Evolutionary conservation across 2,329 filamentous ascomycete genomes (phyloP), one percentile per base, ranked within the genome.

Genomic region (Phoma herbarum): DNA sequence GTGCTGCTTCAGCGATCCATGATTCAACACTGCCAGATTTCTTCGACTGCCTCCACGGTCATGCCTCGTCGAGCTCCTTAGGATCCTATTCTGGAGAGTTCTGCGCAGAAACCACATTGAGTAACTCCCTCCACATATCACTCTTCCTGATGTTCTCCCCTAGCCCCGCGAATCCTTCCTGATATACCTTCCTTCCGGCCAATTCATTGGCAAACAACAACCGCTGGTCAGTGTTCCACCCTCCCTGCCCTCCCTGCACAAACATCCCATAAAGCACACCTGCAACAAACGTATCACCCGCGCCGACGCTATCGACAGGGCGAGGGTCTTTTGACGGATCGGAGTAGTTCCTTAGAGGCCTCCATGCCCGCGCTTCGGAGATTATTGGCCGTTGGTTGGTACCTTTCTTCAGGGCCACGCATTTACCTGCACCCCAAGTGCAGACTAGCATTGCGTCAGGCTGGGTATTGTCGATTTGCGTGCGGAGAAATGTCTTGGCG

Each of bases 251-350:
- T 9, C 75, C 65, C 62, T 82, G 82, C 69, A 80, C 84, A 56
- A 84, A 76, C 60, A 90, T 74, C 33, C 80, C 83, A 75, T 88
- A 91, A 47, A 92, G 77, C 75, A 90, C 86, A 59, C 88, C 89
- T 31, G 89, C 90, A 63, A 90, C 85, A 69, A 92, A 92, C 0
- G 90, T 91, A 70, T 92, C 90, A 64, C 90, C 90, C 42, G 90
- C 90, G 53, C 90, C 90, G 60, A 92, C 84, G 6, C 88, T 83
- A 72, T 89, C 91, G 72, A 72, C 66, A 26, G 52, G 52, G n/a
- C 20, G 16, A 8, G 6, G 20, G 35, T 37, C 35, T 1, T 20
- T 37, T 10, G 35, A 18, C 18, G 35, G 35, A n/a, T 37, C 37
- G 37, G 22, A 18, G 20, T 23, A 41, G 20, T 41, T 16, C 11